These are phyloP conservation scores for Pyrenochaeta sp. DNA, from an alignment of 2,329 filamentous ascomycete genomes.

Conservation along the genomic window DNA sequence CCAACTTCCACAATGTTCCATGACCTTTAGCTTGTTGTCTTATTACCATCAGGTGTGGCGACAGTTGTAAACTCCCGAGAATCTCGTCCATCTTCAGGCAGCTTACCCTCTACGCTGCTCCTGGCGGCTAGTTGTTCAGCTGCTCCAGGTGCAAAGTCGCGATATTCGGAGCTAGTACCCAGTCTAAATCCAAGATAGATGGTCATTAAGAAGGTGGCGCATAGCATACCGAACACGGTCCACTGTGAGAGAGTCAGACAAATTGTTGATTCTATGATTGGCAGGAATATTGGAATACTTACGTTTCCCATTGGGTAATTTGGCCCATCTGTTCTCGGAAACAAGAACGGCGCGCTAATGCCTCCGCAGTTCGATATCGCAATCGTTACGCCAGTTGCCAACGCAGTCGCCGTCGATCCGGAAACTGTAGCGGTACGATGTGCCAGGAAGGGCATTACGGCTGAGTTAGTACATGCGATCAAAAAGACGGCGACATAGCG, in stretches of 20 bases:
- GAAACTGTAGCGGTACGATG: conserved; percentile 31
- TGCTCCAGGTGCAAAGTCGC: conserved; percentile 28
- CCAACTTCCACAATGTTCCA: too few species aligned
- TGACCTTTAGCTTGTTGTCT: too few species aligned
- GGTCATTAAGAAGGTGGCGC: conserved; percentile 22
- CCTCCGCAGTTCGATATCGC: conserved; percentile 32
- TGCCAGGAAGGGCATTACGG: conserved; percentile 30
- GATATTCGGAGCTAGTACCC: conserved; percentile 30
- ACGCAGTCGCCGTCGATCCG: conserved; percentile 29
- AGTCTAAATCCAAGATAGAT: conserved; percentile 30
- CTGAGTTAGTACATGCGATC: conserved; percentile 31
- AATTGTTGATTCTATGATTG: background rate
- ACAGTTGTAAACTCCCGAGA: background rate
- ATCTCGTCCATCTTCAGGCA: conserved; percentile 18
- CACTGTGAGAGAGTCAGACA: conserved; percentile 10
- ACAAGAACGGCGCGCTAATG: conserved; percentile 31
- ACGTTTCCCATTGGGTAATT: conserved; percentile 32
- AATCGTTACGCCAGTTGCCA: conserved; percentile 31
- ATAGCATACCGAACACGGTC: conserved; percentile 31
- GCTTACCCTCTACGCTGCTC: conserved; percentile 19
- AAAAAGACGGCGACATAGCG: conserved; percentile 31
- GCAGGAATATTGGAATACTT: background rate
- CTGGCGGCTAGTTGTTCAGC: conserved; percentile 26
- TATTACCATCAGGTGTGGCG: too few species aligned
- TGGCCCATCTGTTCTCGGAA: conserved; percentile 21